Evolutionary conservation across 805 yeast species (phyloP), one percentile per base, ranked within the genome.

Genomic region (Kodamaea lidongshanica): DNA sequence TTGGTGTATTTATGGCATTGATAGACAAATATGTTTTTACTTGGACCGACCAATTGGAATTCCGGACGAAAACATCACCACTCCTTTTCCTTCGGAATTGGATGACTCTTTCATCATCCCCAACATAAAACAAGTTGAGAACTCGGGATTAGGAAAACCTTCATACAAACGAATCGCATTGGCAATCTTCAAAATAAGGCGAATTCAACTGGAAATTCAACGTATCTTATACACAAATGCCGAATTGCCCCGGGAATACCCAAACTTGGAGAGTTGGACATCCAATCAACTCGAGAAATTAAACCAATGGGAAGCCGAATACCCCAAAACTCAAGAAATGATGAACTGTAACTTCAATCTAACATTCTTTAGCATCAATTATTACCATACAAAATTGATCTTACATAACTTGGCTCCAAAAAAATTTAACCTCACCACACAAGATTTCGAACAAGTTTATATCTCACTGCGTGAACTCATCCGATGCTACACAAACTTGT

Each of bases 1-100:
- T 45, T 87, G 96, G 96, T 81, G 94, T 51, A 76, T 89, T 2
- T 87, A 87, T 50, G 72, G 88, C 1, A 56, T 88, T 33, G 96
- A 87, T 52, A 58, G 96, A 14, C 95, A 86, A 50, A 76, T 85
- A 7, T 81, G 94, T 50, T 77, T 87, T 25, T 86, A 86, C 48
- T 61, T 87, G 29, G 94, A 94, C 1, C 67, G 96, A 21, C 96
- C 96, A 0, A 79, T 81, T 41, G 92, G 94, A 1, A 79, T 87
- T 1, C 92, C 94, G 0, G 95, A 87, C 42, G 87, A 80, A 40
- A 69, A 77, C 29, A 73, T 86, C 25, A 68, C 74, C 30, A 79
- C 83, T 2, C 72, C 72, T 23, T 82, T 78, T 48, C 94, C 95
- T 0, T 71, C 81, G 11, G 68, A 67, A 23, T 54, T 80, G 26